Evolutionary conservation across 768 basidiomycete genomes (phyloP).

Genomic region (Candolleomyces aberdarensis): DNA sequence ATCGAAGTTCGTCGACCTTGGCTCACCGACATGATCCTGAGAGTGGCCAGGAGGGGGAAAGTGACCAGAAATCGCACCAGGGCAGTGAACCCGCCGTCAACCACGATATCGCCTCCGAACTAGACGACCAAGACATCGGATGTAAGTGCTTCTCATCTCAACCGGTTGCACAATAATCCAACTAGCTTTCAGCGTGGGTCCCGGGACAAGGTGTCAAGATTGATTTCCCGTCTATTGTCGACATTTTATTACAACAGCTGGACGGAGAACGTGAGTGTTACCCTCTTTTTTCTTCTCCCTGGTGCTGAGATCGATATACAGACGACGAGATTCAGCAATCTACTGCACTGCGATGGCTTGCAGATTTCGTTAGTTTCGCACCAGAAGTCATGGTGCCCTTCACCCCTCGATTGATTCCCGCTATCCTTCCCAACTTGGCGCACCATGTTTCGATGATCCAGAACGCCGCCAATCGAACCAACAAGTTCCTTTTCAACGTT

Average conservation of each 20-base stretch:
- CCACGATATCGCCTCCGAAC: conserved; percentile 45
- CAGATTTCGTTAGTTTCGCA: conserved; percentile 84
- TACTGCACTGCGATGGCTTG: conserved; percentile 90
- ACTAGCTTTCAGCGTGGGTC: conserved; percentile 60
- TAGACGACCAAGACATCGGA: conserved; percentile 61
- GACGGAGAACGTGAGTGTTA: conserved; percentile 70
- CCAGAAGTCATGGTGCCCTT: conserved; percentile 94
- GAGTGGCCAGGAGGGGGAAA: not conserved
- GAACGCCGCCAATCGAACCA: conserved; percentile 79
- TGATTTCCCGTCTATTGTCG: conserved; percentile 88
- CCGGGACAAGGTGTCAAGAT: conserved; percentile 93
- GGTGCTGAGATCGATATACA: conserved; percentile 22
- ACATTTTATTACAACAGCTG: conserved; percentile 87
- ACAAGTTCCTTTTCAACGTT: conserved; percentile 78
- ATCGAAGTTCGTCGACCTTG: not conserved
- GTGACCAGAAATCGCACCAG: conserved; percentile 20
- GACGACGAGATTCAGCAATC: conserved; percentile 96
- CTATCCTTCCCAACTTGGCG: conserved; percentile 91
- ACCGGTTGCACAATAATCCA: conserved; percentile 5
- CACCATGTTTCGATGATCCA: conserved; percentile 90
- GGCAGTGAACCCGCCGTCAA: conserved; percentile 39
- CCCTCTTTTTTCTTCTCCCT: not conserved
- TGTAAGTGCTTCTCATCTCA: conserved; percentile 35
- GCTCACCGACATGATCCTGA: not conserved
- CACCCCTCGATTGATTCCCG: conserved; percentile 88